These are phyloP conservation scores for Alternaria atra DNA, from an alignment of 2,329 filamentous ascomycete genomes.

Conservation along the genomic window DNA sequence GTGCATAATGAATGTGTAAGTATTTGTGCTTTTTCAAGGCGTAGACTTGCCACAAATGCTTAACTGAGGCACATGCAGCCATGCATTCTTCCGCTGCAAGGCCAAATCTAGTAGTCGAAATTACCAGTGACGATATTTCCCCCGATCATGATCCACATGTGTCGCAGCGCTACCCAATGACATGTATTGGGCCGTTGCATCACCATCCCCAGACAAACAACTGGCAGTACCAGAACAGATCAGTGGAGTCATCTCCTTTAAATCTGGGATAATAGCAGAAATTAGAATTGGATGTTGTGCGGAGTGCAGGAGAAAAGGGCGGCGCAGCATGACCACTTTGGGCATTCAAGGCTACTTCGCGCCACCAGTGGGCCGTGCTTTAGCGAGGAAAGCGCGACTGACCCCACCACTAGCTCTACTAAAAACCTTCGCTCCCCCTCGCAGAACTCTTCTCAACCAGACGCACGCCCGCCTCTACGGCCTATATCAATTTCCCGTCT, in stretches of 20 bases:
- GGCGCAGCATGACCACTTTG: slow-evolving; percentile 16
- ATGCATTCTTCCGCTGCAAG: slow-evolving; percentile 7
- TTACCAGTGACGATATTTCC: slow-evolving; percentile 14
- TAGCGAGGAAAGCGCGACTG: slow-evolving; percentile 26
- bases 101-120: slow-evolving; percentile 10
- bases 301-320: slow-evolving; percentile 20
- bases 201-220: neutral
- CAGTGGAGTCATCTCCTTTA: neutral
- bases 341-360: slow-evolving; percentile 18
- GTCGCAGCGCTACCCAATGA: slow-evolving; percentile 26
- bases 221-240: neutral
- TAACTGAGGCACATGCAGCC: neutral
- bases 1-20: neutral
- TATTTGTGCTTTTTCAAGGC: slow-evolving; percentile 1
- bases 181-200: slow-evolving; percentile 23
- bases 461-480: slow-evolving; percentile 35
- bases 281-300: neutral
- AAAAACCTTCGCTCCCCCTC: slow-evolving; percentile 27
- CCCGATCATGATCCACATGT: slow-evolving; percentile 12
- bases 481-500: slow-evolving; percentile 30
- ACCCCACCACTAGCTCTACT: slow-evolving; percentile 27
- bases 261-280: neutral
- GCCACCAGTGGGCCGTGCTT: slow-evolving; percentile 26
- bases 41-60: slow-evolving; percentile 5
- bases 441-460: slow-evolving; percentile 23